Conservation (phyloP, 768 basidiomycete genomes). For the Russula griseocarnosa region DNA sequence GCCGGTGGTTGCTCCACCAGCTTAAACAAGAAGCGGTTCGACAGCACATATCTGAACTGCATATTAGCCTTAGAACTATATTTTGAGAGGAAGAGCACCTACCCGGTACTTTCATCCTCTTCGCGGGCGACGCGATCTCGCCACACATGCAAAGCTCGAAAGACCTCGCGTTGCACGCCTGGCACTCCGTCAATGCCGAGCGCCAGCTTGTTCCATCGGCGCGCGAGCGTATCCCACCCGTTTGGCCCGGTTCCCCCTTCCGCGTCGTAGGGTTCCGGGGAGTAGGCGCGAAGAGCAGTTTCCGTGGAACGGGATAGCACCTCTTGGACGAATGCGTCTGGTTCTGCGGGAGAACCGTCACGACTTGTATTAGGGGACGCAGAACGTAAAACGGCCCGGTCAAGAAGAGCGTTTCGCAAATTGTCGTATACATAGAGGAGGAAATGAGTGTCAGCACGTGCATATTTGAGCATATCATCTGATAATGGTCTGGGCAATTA, state of each 20-base stretch:
- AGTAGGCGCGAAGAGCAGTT: constrained; percentile 70
- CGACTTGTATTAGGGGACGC: constrained; percentile 29
- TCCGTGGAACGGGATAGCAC: constrained; percentile 71
- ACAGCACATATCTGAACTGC: constrained; percentile 58
- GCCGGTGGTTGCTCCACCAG: constrained; percentile 68
- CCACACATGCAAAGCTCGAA: constrained; percentile 75
- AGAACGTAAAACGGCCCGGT: constrained; percentile 48
- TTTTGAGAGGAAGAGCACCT: constrained; percentile 28
- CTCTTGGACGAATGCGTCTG: constrained; percentile 48
- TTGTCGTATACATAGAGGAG: constrained; percentile 89
- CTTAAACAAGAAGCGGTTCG: constrained; percentile 70
- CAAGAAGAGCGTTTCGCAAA: constrained; percentile 82
- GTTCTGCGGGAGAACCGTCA: constrained; percentile 24
- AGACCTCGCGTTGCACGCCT: constrained; percentile 56
- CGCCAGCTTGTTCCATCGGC: constrained; percentile 74
- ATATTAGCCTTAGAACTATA: constrained; percentile 8
- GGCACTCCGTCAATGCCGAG: constrained; percentile 41
- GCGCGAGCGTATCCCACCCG: constrained; percentile 76
- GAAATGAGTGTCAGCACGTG: constrained; percentile 95
- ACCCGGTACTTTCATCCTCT: constrained; percentile 85
- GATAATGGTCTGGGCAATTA: constrained; percentile 59
- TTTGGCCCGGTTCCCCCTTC: constrained; percentile 57
- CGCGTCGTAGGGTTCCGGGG: constrained; percentile 65
- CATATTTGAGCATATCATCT: constrained; percentile 85
- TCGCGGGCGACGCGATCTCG: constrained; percentile 71